Percentiles rank a stretch among this genome's conserved stretches.
These are phyloP conservation scores for Scheffersomyces lignosus DNA, from an alignment of 805 yeast species.

Conservation along the genomic window DNA sequence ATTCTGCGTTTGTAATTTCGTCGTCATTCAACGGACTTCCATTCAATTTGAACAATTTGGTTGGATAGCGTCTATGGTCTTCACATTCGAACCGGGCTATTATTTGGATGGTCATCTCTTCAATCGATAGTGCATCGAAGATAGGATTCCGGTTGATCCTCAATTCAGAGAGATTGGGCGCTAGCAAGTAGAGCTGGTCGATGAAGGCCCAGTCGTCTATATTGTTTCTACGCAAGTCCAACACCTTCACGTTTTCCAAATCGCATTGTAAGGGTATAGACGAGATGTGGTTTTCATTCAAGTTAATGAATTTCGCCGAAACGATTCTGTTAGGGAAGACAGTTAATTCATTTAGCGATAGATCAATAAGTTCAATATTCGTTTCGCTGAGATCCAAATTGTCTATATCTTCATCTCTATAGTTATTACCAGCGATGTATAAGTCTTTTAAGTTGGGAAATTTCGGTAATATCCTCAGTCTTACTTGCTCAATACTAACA, in stretches of 20 bases:
- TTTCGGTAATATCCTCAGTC: constrained; percentile 14
- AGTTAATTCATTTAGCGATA: constrained; percentile 36
- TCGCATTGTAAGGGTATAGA: constrained; percentile 2
- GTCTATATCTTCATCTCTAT: constrained; percentile 17
- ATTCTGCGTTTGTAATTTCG: constrained; percentile 64
- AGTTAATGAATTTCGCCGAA: constrained; percentile 4
- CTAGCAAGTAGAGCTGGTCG: constrained; percentile 37
- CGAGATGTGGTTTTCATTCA: constrained; percentile 28
- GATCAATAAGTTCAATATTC: constrained; percentile 12
- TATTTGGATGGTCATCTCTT: constrained; percentile 34
- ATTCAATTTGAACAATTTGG: constrained; percentile 44
- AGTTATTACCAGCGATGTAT: constrained; percentile 34
- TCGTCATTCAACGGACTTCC: constrained; percentile 51
- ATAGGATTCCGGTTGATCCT: constrained; percentile 58
- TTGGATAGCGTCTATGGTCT: neutral
- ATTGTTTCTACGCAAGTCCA: constrained; percentile 56
- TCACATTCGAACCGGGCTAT: constrained; percentile 46
- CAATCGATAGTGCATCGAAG: constrained; percentile 24
- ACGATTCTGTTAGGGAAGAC: constrained; percentile 21
- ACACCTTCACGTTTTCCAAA: neutral
- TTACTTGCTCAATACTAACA: constrained; percentile 15
- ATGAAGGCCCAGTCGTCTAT: constrained; percentile 49
- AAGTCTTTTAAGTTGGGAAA: constrained; percentile 41
- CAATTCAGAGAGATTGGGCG: constrained; percentile 47
- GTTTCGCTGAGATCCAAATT: constrained; percentile 6